Conservation (phyloP, 2,329 filamentous ascomycete genomes). For the Catunica adiposa region DNA sequence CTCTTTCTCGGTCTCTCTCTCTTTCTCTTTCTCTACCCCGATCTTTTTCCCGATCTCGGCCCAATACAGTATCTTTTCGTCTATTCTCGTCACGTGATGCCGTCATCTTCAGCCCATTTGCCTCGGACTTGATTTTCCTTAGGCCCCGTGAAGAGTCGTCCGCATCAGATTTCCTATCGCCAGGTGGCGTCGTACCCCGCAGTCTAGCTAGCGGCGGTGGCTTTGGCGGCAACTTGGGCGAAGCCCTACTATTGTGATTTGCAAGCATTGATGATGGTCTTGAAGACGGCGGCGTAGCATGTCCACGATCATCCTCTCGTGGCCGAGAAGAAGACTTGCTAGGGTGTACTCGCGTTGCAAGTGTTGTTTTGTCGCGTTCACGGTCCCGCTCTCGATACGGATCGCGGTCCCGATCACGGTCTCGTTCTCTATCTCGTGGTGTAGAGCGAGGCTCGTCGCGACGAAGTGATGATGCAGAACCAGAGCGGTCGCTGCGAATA, state of each 20-base stretch:
- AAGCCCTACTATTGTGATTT: not conserved
- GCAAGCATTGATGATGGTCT: not conserved
- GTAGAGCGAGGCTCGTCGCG: slow-evolving; percentile 1
- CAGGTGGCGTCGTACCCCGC: not conserved
- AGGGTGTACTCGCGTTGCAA: not conserved
- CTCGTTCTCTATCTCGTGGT: slow-evolving; percentile 3
- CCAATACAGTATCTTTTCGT: slow-evolving; percentile 1
- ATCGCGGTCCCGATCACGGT: slow-evolving; percentile 6
- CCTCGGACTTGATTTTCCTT: slow-evolving; percentile 1
- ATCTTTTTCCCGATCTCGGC: slow-evolving; percentile 9
- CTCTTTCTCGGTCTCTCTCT: slow-evolving; percentile 8
- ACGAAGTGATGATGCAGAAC: not conserved
- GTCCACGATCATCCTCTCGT: slow-evolving; percentile 2
- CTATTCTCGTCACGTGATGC: slow-evolving; percentile 1
- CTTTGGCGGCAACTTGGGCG: slow-evolving; percentile 8
- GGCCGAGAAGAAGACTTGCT: not conserved
- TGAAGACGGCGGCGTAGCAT: not conserved
- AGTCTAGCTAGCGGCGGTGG: slow-evolving; percentile 4
- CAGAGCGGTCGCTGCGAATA: not conserved
- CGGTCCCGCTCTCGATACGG: slow-evolving; percentile 3
- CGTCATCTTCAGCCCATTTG: not conserved
- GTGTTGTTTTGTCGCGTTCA: not conserved
- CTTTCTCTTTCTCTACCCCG: slow-evolving; percentile 8
- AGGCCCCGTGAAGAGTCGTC: not conserved
- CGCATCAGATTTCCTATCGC: not conserved